These are phyloP conservation scores for Ceratocystiopsis brevicomis DNA, from an alignment of 2,329 filamentous ascomycete species.

Conservation along the genomic window DNA sequence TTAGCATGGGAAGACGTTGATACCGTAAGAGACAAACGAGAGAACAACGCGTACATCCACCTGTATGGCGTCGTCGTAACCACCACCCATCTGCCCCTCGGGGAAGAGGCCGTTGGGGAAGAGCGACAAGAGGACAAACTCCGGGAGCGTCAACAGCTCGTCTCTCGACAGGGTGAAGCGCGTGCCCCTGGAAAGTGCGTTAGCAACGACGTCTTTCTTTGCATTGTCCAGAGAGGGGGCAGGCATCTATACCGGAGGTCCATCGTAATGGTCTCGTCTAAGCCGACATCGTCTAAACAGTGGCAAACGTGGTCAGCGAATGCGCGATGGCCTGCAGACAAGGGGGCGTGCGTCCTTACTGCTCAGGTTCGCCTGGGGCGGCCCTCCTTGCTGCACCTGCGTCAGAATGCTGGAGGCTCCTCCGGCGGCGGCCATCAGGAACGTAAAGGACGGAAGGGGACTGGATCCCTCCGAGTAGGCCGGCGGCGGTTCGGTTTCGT, in stretches of 20 bases:
- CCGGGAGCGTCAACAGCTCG: conserved; percentile 83
- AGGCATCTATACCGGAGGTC: conserved; percentile 57
- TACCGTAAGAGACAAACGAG: background rate
- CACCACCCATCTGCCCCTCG: conserved; percentile 83
- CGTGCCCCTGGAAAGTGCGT: conserved; percentile 46
- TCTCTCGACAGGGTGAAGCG: conserved; percentile 88
- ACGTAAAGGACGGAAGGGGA: conserved; percentile 80
- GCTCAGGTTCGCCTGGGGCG: conserved; percentile 76
- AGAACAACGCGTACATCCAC: conserved; percentile 52
- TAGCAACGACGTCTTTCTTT: background rate
- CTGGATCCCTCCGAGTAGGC: conserved; percentile 91
- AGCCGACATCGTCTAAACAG: conserved; percentile 45
- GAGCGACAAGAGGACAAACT: conserved; percentile 92
- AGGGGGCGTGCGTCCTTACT: conserved; percentile 30
- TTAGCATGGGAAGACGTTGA: background rate
- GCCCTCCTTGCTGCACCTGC: conserved; percentile 87
- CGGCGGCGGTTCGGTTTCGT: conserved; percentile 82
- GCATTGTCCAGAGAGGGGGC: background rate
- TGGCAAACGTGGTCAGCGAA: too few species aligned
- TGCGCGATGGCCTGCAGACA: too few species aligned
- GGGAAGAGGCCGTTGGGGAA: conserved; percentile 97
- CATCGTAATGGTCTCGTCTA: conserved; percentile 87
- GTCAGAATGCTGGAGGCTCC: conserved; percentile 97
- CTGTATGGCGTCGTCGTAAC: conserved; percentile 85
- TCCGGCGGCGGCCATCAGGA: conserved; percentile 95